Evolutionary conservation across 2,329 filamentous ascomycete genomes (phyloP).

Genomic region (Fusarium humuli): DNA sequence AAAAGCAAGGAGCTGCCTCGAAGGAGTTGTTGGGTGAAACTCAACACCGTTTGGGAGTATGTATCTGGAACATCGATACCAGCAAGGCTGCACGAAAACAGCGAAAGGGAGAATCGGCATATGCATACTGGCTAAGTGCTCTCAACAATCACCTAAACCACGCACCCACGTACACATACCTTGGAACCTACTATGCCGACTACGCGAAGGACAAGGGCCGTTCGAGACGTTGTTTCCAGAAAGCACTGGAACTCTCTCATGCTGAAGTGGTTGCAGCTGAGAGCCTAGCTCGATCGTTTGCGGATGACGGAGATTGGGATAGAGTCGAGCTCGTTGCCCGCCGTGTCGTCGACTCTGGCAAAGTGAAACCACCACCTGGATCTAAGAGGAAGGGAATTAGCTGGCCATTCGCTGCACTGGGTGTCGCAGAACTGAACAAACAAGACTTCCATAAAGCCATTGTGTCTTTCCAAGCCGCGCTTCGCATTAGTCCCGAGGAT

Average conservation of each 20-base stretch:
- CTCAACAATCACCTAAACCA: constrained; percentile 89
- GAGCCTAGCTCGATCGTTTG: constrained; percentile 85
- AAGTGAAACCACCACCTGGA: constrained; percentile 87
- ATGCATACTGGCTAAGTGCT: constrained; percentile 83
- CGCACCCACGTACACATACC: constrained; percentile 89
- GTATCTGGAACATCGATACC: constrained; percentile 85
- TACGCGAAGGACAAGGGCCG: constrained; percentile 89
- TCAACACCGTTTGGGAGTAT: constrained; percentile 87
- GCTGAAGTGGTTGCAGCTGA: constrained; percentile 90
- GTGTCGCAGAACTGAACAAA: constrained; percentile 93
- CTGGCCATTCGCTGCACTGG: constrained; percentile 95
- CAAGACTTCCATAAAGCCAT: constrained; percentile 91
- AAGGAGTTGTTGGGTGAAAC: constrained; percentile 85
- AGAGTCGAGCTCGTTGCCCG: constrained; percentile 93
- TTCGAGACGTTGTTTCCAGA: constrained; percentile 93
- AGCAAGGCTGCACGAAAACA: constrained; percentile 81
- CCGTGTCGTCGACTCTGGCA: constrained; percentile 93
- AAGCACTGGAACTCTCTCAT: constrained; percentile 91
- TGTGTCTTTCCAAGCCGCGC: constrained; percentile 88
- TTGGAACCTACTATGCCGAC: constrained; percentile 91
- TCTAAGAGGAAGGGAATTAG: constrained; percentile 93
- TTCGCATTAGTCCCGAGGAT: constrained; percentile 84
- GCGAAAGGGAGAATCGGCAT: constrained; percentile 76
- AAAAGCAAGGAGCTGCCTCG: constrained; percentile 65
- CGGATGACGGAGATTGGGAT: constrained; percentile 94